These are phyloP conservation scores for Halenospora varia DNA, from an alignment of 495 filamentous ascomycete genomes.

Conservation along the genomic window DNA sequence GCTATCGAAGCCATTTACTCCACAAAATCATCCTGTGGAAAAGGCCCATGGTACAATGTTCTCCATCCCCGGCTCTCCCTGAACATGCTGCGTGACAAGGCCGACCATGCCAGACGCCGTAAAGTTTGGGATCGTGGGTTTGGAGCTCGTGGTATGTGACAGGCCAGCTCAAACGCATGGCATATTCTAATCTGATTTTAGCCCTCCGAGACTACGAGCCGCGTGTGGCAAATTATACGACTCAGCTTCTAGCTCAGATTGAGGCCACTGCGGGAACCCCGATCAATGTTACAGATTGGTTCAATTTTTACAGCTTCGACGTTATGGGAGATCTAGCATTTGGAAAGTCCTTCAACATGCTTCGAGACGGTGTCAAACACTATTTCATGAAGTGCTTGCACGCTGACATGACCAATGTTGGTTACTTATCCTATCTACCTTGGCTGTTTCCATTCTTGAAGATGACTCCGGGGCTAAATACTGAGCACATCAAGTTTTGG, in stretches of 20 bases:
- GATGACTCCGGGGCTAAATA: neutral
- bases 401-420: neutral
- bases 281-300: constrained; percentile 27
- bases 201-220: constrained; percentile 22
- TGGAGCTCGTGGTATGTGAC: constrained; percentile 14
- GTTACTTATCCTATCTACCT: neutral
- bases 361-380: neutral
- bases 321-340: constrained; percentile 29
- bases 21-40: constrained; percentile 27
- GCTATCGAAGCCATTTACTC: constrained; percentile 30
- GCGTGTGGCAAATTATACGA: constrained; percentile 24
- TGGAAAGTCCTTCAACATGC: constrained; percentile 29
- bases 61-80: constrained; percentile 34
- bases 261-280: constrained; percentile 8
- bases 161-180: neutral
- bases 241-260: constrained; percentile 25
- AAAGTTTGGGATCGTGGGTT: constrained; percentile 34
- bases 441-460: neutral
- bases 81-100: constrained; percentile 32
- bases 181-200: neutral
- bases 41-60: constrained; percentile 43
- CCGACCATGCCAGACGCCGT: constrained; percentile 28
- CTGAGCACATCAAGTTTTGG: neutral
- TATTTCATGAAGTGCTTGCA: neutral
- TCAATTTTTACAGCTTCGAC: constrained; percentile 38